Conservation (phyloP, 2,329 filamentous ascomycete species). For the Karstenula rhodostoma region DNA sequence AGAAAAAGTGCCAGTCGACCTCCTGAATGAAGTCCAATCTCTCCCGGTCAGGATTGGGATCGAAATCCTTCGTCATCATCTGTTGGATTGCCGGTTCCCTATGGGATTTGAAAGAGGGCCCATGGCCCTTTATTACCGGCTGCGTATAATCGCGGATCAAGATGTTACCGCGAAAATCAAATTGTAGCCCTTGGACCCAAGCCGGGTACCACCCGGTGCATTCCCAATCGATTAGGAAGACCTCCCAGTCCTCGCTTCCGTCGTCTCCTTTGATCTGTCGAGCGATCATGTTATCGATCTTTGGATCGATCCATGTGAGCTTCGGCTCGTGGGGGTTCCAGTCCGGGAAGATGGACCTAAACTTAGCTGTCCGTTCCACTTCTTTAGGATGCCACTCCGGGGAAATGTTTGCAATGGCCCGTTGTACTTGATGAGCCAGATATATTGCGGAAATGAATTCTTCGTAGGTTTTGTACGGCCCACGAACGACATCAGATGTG, state of each 20-base stretch:
- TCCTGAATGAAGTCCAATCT: neutral
- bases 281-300: neutral
- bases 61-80: neutral
- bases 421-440: neutral
- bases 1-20: neutral
- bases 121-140: no score
- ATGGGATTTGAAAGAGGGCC: neutral
- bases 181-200: constrained; percentile 7
- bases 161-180: neutral
- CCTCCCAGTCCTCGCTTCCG: constrained; percentile 7
- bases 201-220: constrained; percentile 4
- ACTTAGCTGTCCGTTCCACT: neutral
- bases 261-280: constrained; percentile 2
- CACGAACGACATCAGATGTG: neutral
- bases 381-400: neutral
- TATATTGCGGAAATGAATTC: constrained; percentile 4
- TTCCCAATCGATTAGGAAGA: constrained; percentile 6
- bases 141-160: neutral
- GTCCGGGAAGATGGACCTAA: neutral
- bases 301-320: constrained; percentile 6
- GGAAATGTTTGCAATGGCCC: neutral
- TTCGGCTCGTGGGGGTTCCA: neutral
- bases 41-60: neutral
- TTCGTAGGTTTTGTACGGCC: constrained; percentile 5
- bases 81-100: neutral